These are phyloP conservation scores for Mycosphaerella arachidis DNA, from an alignment of 2,329 filamentous ascomycete species.

Conservation along the genomic window DNA sequence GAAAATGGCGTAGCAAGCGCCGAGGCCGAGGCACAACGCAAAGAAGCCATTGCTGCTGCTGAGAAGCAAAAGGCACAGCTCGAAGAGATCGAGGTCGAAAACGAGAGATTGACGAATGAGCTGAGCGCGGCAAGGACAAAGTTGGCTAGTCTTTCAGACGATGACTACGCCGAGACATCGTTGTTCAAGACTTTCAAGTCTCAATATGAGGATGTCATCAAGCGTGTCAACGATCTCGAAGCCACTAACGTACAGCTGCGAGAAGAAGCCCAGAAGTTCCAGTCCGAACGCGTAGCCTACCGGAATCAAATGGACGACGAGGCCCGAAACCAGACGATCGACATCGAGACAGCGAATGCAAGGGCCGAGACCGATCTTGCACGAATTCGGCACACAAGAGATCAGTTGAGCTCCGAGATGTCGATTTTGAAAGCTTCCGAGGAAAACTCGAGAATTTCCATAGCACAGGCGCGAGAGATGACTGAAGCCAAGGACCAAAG, in stretches of 20 bases:
- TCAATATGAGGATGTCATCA: conserved; percentile 89
- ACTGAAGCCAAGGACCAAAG: conserved; percentile 72
- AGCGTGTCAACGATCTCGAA: conserved; percentile 85
- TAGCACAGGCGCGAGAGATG: conserved; percentile 74
- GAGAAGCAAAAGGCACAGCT: conserved; percentile 86
- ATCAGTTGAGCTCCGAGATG: conserved; percentile 80
- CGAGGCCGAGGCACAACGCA: conserved; percentile 69
- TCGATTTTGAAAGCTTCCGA: conserved; percentile 72
- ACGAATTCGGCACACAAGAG: conserved; percentile 75
- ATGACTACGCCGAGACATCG: conserved; percentile 89
- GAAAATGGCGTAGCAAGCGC: conserved; percentile 55
- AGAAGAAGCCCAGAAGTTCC: conserved; percentile 78
- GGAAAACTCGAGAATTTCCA: conserved; percentile 67
- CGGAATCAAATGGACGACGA: conserved; percentile 78
- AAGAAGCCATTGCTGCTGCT: conserved; percentile 70
- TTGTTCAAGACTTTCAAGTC: conserved; percentile 87
- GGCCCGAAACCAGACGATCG: conserved; percentile 64
- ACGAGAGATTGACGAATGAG: conserved; percentile 70
- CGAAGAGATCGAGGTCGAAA: conserved; percentile 71
- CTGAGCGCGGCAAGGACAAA: conserved; percentile 67
- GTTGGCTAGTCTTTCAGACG: conserved; percentile 73
- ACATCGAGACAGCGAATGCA: conserved; percentile 77
- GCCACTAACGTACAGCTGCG: conserved; percentile 79
- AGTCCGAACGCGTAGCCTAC: conserved; percentile 78
- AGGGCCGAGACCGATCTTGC: conserved; percentile 79